Base-by-base conservation (phyloP, 345 rosid species). In the Corchorus capsularis region DNA sequence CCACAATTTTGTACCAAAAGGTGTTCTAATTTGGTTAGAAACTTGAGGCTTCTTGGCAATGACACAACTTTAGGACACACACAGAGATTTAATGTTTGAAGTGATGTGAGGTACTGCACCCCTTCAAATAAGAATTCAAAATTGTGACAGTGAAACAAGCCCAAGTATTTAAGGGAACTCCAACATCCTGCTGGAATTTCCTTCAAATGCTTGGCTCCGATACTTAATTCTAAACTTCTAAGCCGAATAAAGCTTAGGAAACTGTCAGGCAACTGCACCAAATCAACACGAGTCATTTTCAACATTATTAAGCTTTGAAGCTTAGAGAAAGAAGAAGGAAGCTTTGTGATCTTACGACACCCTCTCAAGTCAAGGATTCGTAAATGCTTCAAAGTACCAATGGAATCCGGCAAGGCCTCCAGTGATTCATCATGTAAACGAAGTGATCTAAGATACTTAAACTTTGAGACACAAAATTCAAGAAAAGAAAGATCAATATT, bases 231-330 rank as follows among this genome's bases (percentile, higher is more conserved):
- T n/a, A 41, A 9, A 17, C 20, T 12, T 20, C 71, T 66, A 13
- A 66, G 71, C 22, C 1, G 16, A 14, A 10, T 19, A 22, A 66
- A 46, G 43, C 54, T 66, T 22, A 20, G 54, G 53, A 66, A 9
- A n/a, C n/a, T 22, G 35, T 66, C 71, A 41, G 57, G 72, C 43
- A 68, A 3, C 15, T 2, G 53, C 34, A 43, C 1, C 5, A 13
- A 32, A 11, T 15, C 1, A 20, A 32, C 17, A 68, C 3, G 17
- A 6, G 27, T 1, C 20, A 69, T 56, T 17, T 35, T 3, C 6
- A 76, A 71, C 17, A 13, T 17, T 41, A 11, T 75, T 63, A 76
- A 57, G 20, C 16, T 76, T 32, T 66, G 83, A n/a, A 81, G 70
- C 64, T 77, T 53, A 56, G 20, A 32, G 16, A 81, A 52, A 14